Evolutionary conservation across 2,329 filamentous ascomycete species (phyloP).

Genomic region (Penicillium sp.): DNA sequence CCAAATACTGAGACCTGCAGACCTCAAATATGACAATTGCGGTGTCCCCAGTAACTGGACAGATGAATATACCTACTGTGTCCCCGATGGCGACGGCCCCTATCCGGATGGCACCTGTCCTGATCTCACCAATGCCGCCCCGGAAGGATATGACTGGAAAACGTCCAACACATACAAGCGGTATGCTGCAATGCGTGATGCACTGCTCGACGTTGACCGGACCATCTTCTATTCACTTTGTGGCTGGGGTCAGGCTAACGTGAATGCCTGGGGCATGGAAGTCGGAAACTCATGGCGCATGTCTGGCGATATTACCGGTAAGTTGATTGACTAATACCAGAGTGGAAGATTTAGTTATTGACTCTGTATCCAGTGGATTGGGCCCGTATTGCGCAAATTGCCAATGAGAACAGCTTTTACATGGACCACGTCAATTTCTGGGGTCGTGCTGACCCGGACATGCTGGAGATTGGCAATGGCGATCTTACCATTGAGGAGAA

Average conservation of each 20-base stretch:
- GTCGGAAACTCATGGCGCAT: slow-evolving; percentile 50
- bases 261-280: slow-evolving; percentile 50
- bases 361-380: slow-evolving; percentile 21
- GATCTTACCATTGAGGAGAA: slow-evolving; percentile 47
- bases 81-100: slow-evolving; percentile 36
- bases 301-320: slow-evolving; percentile 34
- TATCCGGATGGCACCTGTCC: slow-evolving; percentile 45
- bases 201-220: slow-evolving; percentile 44
- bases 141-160: slow-evolving; percentile 52
- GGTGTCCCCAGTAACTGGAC: slow-evolving; percentile 38
- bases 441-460: slow-evolving; percentile 52
- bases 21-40: slow-evolving; percentile 60
- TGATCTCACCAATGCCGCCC: slow-evolving; percentile 35
- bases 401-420: slow-evolving; percentile 51
- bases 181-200: slow-evolving; percentile 53
- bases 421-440: slow-evolving; percentile 48
- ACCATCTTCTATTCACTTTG: slow-evolving; percentile 54
- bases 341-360: background rate
- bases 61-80: slow-evolving; percentile 41
- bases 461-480: slow-evolving; percentile 52
- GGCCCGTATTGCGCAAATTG: slow-evolving; percentile 39
- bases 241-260: slow-evolving; percentile 53
- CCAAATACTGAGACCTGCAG: slow-evolving; percentile 23
- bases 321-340: background rate
- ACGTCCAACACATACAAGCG: slow-evolving; percentile 48